Conservation (phyloP, 1,284 basidiomycete genomes). For the Heterobasidion annosum region DNA sequence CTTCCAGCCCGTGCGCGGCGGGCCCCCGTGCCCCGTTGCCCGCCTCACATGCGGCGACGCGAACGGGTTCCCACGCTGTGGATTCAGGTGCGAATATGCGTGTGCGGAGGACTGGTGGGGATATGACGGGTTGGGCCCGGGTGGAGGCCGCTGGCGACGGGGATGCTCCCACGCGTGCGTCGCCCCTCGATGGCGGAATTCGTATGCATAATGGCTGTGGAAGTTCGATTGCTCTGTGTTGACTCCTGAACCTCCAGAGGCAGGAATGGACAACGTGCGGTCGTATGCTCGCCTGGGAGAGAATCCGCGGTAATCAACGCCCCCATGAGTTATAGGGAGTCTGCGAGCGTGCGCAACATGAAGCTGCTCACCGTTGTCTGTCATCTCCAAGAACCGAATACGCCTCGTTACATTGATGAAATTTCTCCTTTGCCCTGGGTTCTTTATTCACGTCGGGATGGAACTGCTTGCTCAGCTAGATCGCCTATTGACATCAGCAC, state of each 20-base stretch:
- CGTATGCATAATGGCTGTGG: conserved; percentile 15
- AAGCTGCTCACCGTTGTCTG: conserved; percentile 27
- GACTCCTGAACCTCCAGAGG: background rate
- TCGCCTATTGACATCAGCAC: background rate
- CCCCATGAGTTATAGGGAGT: background rate
- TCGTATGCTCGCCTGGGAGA: conserved; percentile 25
- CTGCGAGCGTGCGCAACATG: background rate
- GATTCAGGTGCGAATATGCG: conserved; percentile 4
- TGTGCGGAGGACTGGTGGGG: conserved; percentile 6
- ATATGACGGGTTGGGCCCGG: conserved; percentile 6
- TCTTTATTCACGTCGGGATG: conserved; percentile 40
- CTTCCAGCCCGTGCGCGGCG: conserved; percentile 11
- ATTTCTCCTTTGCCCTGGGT: conserved; percentile 27
- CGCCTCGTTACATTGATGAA: conserved; percentile 39
- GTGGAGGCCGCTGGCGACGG: conserved; percentile 12
- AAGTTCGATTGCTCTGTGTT: background rate
- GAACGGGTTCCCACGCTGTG: conserved; percentile 16
- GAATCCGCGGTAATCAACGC: background rate
- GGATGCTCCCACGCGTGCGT: conserved; percentile 30
- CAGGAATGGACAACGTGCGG: conserved; percentile 14
- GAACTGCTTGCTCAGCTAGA: conserved; percentile 37
- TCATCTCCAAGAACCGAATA: conserved; percentile 38
- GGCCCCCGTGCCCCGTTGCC: conserved; percentile 15
- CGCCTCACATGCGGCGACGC: conserved; percentile 20
- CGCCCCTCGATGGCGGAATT: conserved; percentile 23